Conservation (phyloP, 2,329 filamentous ascomycete species). For the Celoporthe dispersa region DNA sequence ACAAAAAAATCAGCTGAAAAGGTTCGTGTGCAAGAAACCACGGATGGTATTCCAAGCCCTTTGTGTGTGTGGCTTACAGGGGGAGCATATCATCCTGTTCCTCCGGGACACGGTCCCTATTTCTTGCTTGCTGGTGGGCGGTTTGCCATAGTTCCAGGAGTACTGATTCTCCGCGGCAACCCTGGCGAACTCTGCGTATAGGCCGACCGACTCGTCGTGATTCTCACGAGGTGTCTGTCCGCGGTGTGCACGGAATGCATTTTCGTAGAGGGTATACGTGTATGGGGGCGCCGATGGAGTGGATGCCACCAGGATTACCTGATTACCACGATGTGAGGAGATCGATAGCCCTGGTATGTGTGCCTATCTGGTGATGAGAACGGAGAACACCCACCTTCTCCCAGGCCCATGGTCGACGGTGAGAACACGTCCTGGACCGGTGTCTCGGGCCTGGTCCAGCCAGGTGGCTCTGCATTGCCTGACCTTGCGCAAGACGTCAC, state of each 20-base stretch:
- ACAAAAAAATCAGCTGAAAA: not conserved
- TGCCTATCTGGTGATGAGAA: constrained; percentile 40
- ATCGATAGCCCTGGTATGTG: constrained; percentile 35
- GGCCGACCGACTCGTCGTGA: constrained; percentile 58
- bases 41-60: not conserved
- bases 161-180: constrained; percentile 56
- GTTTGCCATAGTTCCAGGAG: constrained; percentile 61
- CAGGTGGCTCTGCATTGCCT: constrained; percentile 52
- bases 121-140: constrained; percentile 47
- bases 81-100: constrained; percentile 71
- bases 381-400: constrained; percentile 37
- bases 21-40: not conserved
- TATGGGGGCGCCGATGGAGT: constrained; percentile 65
- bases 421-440: constrained; percentile 35
- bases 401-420: constrained; percentile 53
- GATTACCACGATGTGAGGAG: constrained; percentile 39
- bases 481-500: constrained; percentile 42
- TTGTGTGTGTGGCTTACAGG: constrained; percentile 54
- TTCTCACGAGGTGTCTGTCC: constrained; percentile 60
- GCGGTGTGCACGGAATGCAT: constrained; percentile 61
- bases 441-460: constrained; percentile 57
- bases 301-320: constrained; percentile 55
- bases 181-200: constrained; percentile 66
- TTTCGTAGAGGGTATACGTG: constrained; percentile 73
- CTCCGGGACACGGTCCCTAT: constrained; percentile 59